Evolutionary conservation across 352 stramenopile species (phyloP).

Genomic region (Aphanomyces invadans): DNA sequence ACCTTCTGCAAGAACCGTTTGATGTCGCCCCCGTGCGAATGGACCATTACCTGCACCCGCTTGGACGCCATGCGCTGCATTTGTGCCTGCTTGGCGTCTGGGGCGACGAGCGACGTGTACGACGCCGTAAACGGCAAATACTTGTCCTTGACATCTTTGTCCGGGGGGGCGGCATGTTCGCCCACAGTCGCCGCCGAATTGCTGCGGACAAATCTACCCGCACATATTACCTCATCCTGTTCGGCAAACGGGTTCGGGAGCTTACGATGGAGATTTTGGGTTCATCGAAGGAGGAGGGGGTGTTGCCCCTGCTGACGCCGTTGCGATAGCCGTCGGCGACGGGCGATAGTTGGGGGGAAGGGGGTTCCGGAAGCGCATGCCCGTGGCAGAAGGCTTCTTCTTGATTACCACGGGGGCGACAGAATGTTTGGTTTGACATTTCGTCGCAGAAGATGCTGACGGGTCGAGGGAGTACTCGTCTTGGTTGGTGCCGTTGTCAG

Average conservation of each 20-base stretch:
- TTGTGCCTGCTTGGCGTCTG: constrained; percentile 1
- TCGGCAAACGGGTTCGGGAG: not conserved
- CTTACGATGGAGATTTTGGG: not conserved
- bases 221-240: too few species aligned
- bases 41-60: not conserved
- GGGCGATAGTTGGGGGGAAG: constrained; percentile 48
- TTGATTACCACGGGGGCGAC: constrained; percentile 23
- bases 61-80: constrained; percentile 8
- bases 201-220: constrained; percentile 23
- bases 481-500: constrained; percentile 9
- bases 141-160: not conserved
- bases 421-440: constrained; percentile 35
- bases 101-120: constrained; percentile 12
- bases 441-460: constrained; percentile 24
- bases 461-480: constrained; percentile 2
- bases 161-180: not conserved
- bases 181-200: constrained; percentile 25
- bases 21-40: too few species aligned
- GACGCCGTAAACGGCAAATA: constrained; percentile 1
- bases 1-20: not conserved
- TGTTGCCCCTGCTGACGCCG: not conserved
- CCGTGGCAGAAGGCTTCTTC: constrained; percentile 28
- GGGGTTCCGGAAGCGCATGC: constrained; percentile 72
- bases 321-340: not conserved
- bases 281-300: constrained; percentile 22